A percentile compares a stretch with the other conserved stretches of the same genome.
Evolutionary conservation across 2,329 filamentous ascomycete species (phyloP).

Genomic region (Hymenoscyphus occultus): DNA sequence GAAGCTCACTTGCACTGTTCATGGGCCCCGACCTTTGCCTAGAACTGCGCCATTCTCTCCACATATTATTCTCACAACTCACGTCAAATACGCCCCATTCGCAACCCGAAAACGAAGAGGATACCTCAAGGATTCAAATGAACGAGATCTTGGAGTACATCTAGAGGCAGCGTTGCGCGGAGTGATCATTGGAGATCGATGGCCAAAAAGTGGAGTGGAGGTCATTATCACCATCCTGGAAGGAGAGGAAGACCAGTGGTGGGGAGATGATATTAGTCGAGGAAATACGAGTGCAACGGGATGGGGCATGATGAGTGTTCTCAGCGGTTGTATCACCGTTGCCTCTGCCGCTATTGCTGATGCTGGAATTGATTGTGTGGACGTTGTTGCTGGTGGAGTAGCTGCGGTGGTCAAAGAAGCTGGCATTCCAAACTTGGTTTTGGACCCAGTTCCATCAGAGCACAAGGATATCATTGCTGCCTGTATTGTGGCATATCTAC

Average conservation of each 20-base stretch:
- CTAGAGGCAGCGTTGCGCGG: constrained; percentile 87
- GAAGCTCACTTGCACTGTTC: constrained; percentile 90
- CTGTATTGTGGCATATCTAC: constrained; percentile 87
- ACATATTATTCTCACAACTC: constrained; percentile 85
- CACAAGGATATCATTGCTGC: constrained; percentile 75
- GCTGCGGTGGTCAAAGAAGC: constrained; percentile 66
- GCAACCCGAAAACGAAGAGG: constrained; percentile 78
- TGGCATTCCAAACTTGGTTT: constrained; percentile 51
- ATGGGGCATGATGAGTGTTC: constrained; percentile 87
- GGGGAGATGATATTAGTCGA: constrained; percentile 53
- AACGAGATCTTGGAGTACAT: constrained; percentile 87
- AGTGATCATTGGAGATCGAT: constrained; percentile 86
- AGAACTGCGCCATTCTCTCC: constrained; percentile 89
- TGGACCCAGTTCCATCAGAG: constrained; percentile 82
- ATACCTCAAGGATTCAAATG: constrained; percentile 79
- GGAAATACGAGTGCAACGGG: constrained; percentile 56
- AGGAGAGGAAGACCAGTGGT: constrained; percentile 78
- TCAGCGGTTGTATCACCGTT: constrained; percentile 89
- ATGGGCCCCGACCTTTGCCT: constrained; percentile 87
- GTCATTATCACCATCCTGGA: constrained; percentile 91
- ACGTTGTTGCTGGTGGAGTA: constrained; percentile 84
- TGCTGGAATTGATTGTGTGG: constrained; percentile 93
- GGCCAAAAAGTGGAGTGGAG: constrained; percentile 98
- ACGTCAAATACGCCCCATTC: constrained; percentile 96
- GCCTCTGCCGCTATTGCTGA: constrained; percentile 90